Conservation (phyloP, 23 red algal genomes). For the Cyanidiococcus yangmingshanensis region DNA sequence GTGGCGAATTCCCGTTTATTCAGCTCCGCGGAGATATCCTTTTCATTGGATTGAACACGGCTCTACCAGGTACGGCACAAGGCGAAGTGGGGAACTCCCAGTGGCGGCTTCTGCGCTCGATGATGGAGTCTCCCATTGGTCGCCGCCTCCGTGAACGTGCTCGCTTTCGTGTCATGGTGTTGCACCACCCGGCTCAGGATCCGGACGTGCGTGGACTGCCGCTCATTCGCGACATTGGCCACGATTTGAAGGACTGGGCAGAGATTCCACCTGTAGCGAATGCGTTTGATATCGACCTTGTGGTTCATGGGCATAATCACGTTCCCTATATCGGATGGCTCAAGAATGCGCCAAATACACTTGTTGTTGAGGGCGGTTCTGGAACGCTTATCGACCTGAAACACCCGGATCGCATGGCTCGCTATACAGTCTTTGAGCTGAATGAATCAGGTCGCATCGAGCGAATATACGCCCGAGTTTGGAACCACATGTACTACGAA, state of each 20-base stretch:
- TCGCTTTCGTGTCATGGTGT: constrained; percentile 20
- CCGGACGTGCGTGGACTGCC: constrained; percentile 35
- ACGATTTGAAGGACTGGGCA: constrained; percentile 40
- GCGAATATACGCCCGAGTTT: constrained; percentile 31
- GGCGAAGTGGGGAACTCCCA: constrained; percentile 30
- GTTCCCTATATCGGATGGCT: constrained; percentile 36
- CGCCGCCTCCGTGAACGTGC: not conserved
- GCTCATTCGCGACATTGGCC: constrained; percentile 29
- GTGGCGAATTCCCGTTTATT: constrained; percentile 38
- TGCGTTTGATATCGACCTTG: constrained; percentile 27
- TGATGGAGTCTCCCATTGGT: constrained; percentile 20
- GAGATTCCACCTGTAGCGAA: constrained; percentile 20
- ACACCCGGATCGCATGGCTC: constrained; percentile 24
- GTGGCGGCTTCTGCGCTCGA: constrained; percentile 9
- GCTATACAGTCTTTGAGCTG: constrained; percentile 49
- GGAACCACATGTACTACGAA: constrained; percentile 18
- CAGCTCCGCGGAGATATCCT: constrained; percentile 28
- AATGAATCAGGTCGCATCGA: constrained; percentile 18
- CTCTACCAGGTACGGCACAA: constrained; percentile 26
- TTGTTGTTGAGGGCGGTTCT: constrained; percentile 34
- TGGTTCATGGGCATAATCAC: constrained; percentile 46
- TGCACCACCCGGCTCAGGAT: constrained; percentile 43
- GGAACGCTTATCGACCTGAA: constrained; percentile 31
- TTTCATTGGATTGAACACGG: constrained; percentile 39
- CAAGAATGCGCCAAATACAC: constrained; percentile 31